Base-by-base conservation (phyloP, 2,329 filamentous ascomycete genomes). In the Myriosclerotinia duriaeana region DNA sequence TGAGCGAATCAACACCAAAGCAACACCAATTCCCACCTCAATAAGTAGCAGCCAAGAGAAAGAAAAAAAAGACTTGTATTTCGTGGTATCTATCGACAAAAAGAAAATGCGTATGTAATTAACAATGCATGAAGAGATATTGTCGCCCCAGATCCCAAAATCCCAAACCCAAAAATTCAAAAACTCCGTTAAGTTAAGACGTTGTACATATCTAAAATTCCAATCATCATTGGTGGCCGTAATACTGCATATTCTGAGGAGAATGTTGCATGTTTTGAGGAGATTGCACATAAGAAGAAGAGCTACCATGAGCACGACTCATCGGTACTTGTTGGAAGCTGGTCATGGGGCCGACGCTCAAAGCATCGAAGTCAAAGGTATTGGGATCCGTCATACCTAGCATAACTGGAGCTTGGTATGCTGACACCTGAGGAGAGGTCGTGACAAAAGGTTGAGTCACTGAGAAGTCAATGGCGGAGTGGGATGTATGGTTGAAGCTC, bases 1-100 rank as follows among this genome's bases (percentile, higher is more conserved):
- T n/a, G 8, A 6, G 44, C 20, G n/a, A n/a, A 20, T 38, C 38
- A 15, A 22, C 15, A 22, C 53, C 40, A 11, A 40, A 38, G 36
- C 15, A 44, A 58, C 30, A 50, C 34, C 40, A 40, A 30, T 26
- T 38, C 12, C 14, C 26, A 54, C 30, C 40, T 8, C 9, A 42
- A 26, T 3, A 11, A 11, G 44, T 38, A 40, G 20, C 42, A 64
- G 50, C 42, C 53, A 53, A 22, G 58, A 60, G 48, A 55, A 44
- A 66, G 58, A 36, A 54, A 54, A 64, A 40, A 55, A 59, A 58
- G 44, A 70, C 59, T 64, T 68, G 64, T 59, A 30, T 53, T 46
- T 69, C 68, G 61, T 74, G 73, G 72, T 74, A 74, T 74, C 71
- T 72, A 71, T 69, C 53, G 64, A 69, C 42, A 68, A 53, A 65